Conservation (phyloP, 257 asterid genomes). For the Lavandula angustifolia region DNA sequence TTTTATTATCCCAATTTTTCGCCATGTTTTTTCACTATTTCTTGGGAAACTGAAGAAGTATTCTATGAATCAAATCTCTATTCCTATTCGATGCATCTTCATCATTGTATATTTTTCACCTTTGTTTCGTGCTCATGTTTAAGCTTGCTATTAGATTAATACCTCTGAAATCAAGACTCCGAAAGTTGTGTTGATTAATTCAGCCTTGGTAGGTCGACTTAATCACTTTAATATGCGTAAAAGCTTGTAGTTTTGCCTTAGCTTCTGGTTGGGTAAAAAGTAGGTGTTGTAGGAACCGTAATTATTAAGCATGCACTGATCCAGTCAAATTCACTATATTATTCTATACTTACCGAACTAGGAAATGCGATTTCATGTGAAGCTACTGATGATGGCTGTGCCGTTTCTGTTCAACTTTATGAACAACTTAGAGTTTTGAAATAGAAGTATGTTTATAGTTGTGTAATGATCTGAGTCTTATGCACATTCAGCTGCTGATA, state of each 20-base stretch:
- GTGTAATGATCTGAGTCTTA: constrained; percentile 11
- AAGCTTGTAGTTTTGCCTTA: neutral
- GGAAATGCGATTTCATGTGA: neutral
- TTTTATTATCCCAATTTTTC: neutral
- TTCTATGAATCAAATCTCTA: neutral
- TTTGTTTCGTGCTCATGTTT: neutral
- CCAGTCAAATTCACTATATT: neutral
- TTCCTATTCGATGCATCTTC: neutral
- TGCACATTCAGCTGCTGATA: constrained; percentile 69
- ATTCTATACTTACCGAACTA: neutral
- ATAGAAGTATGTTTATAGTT: neutral
- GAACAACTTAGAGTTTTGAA: neutral
- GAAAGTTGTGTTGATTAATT: neutral
- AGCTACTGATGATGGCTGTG: constrained; percentile 1
- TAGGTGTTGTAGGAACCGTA: neutral
- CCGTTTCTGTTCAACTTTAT: too few relatives aligned
- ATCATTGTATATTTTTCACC: neutral
- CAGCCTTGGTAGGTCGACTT: neutral
- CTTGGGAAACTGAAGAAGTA: neutral
- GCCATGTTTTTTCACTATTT: neutral
- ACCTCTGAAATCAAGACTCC: neutral
- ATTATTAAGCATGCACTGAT: constrained; percentile 3
- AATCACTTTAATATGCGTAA: neutral
- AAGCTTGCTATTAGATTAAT: neutral
- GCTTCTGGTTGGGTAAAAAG: constrained; percentile 20